Evolutionary conservation across 768 basidiomycete species (phyloP).

Genomic region (Agrocybe pediades): DNA sequence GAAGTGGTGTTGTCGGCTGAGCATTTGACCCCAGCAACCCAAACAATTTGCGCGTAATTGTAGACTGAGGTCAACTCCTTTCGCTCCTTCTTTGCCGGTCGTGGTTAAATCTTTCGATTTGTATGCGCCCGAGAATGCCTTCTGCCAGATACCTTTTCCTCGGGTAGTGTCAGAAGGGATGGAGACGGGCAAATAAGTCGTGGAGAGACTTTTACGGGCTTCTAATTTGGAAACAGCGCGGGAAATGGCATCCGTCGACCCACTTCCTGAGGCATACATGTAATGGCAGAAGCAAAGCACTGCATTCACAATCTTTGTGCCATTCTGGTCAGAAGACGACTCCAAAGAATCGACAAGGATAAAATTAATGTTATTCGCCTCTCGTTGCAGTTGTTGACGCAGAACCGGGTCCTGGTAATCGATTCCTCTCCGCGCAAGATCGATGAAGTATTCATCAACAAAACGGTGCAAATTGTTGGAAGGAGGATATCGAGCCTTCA

Average conservation of each 20-base stretch:
- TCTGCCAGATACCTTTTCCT: background rate
- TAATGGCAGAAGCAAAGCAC: conserved; percentile 24
- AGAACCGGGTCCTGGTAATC: conserved; percentile 7
- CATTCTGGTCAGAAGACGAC: conserved; percentile 1
- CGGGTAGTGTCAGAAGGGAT: background rate
- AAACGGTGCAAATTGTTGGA: conserved; percentile 16
- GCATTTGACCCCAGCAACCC: conserved; percentile 29
- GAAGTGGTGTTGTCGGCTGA: conserved; percentile 20
- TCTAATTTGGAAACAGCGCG: conserved; percentile 20
- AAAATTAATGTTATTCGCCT: conserved; percentile 27
- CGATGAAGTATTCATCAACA: conserved; percentile 24
- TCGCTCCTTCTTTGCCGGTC: no score
- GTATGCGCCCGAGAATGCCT: no score
- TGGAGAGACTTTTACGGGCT: background rate
- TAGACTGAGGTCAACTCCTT: background rate
- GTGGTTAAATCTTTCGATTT: no score
- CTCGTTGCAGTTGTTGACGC: conserved; percentile 17
- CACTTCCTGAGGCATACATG: conserved; percentile 23
- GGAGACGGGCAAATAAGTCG: background rate
- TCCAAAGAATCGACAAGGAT: conserved; percentile 21
- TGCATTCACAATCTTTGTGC: conserved; percentile 19
- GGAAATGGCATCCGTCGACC: conserved; percentile 19
- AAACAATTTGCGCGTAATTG: conserved; percentile 26
- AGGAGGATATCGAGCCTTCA: conserved; percentile 22
- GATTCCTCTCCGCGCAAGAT: conserved; percentile 17